Percentiles rank a stretch among this genome's conserved stretches.
Conservation (phyloP, 257 asterid genomes). For the Solanum bulbocastanum region DNA sequence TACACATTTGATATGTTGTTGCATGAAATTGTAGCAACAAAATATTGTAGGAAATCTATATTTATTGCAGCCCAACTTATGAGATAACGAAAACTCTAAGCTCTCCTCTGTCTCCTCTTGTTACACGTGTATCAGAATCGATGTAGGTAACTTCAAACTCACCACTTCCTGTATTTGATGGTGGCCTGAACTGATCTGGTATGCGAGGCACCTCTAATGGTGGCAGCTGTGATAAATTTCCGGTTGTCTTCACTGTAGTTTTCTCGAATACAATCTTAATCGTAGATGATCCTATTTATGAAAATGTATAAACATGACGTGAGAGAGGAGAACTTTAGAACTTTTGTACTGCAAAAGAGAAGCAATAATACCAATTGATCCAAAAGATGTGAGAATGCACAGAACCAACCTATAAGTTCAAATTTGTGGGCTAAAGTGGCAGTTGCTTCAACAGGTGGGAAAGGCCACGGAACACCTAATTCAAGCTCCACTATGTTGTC, state of each 20-base stretch:
- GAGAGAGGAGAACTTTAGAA: neutral
- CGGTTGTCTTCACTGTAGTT: slow-evolving; percentile 73
- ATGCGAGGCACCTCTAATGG: slow-evolving; percentile 68
- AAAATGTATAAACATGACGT: neutral
- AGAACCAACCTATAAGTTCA: slow-evolving; percentile 50
- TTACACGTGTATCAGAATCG: slow-evolving; percentile 67
- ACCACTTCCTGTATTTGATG: slow-evolving; percentile 66
- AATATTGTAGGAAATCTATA: neutral
- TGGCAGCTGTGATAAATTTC: slow-evolving; percentile 78
- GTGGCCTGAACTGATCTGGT: slow-evolving; percentile 64
- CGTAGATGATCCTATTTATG: slow-evolving; percentile 32
- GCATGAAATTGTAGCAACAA: neutral
- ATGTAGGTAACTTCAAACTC: slow-evolving; percentile 80
- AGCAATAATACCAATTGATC: neutral
- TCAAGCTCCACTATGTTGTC: slow-evolving; percentile 91
- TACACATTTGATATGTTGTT: neutral
- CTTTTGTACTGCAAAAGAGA: neutral
- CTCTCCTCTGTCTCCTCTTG: slow-evolving; percentile 88
- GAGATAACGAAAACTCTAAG: slow-evolving; percentile 78
- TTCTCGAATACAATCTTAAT: slow-evolving; percentile 78
- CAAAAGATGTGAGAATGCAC: neutral
- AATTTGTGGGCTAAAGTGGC: slow-evolving; percentile 96
- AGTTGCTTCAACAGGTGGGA: slow-evolving; percentile 68
- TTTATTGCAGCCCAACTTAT: slow-evolving; percentile 1
- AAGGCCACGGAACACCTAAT: slow-evolving; percentile 90